Evolutionary conservation across 2,329 filamentous ascomycete genomes (phyloP).

Genomic region (Venturia pyrina): DNA sequence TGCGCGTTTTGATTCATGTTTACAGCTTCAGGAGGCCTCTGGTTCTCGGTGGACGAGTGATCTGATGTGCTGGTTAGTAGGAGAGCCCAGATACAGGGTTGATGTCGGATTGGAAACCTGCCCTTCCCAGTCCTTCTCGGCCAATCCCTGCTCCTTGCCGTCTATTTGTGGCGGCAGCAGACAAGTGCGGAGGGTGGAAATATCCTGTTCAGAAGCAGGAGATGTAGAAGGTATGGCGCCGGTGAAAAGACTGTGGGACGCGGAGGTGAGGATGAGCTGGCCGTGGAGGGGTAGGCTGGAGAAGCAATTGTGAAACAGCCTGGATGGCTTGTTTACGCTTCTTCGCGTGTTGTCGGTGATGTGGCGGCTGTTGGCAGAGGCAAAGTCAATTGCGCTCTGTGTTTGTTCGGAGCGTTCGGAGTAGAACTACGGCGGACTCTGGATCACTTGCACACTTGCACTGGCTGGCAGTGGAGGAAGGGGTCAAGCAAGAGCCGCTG

Average conservation of each 20-base stretch:
- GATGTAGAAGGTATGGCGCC: background rate
- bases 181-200: background rate
- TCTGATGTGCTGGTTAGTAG: background rate
- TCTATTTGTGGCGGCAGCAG: background rate
- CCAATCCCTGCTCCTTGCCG: background rate
- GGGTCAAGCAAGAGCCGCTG: background rate
- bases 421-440: background rate
- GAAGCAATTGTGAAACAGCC: background rate
- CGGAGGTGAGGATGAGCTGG: background rate
- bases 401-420: background rate
- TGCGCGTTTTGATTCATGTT: conserved; percentile 20
- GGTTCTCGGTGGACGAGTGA: background rate
- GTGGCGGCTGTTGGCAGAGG: background rate
- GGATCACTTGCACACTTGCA: too few species aligned
- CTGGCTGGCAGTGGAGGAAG: background rate
- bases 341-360: background rate
- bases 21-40: background rate
- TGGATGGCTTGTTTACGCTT: background rate
- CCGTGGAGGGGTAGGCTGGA: background rate
- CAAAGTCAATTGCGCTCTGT: background rate
- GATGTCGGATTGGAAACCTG: background rate
- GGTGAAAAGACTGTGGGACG: background rate
- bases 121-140: background rate
- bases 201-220: background rate
- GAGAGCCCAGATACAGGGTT: background rate